A percentile compares a stretch with the other conserved stretches of the same genome.
Evolutionary conservation across 129 eudicot species (phyloP).

Genomic region (Chrysanthemum lavandulifolium): DNA sequence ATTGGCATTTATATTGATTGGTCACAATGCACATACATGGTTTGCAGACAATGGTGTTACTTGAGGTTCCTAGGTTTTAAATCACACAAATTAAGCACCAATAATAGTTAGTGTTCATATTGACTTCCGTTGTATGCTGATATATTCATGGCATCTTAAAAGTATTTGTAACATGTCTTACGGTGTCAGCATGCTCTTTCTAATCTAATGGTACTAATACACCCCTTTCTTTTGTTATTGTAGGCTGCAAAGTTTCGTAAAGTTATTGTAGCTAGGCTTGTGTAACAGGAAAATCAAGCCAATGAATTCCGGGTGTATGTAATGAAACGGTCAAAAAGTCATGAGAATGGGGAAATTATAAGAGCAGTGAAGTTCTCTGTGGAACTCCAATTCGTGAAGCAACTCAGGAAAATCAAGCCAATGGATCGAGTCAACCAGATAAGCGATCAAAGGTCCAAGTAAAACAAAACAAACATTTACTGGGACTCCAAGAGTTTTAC

Average conservation of each 20-base stretch:
- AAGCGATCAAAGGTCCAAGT: constrained; percentile 23
- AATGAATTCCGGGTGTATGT: constrained; percentile 10
- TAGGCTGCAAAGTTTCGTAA: constrained; percentile 11
- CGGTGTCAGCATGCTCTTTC: neutral
- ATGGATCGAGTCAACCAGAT: constrained; percentile 19
- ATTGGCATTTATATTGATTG: neutral
- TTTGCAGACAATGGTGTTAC: neutral
- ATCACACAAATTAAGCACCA: neutral
- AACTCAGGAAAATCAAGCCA: constrained; percentile 16
- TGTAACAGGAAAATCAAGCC: too few relatives aligned
- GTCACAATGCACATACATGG: neutral
- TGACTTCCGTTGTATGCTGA: neutral
- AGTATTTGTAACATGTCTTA: neutral
- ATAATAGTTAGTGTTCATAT: neutral
- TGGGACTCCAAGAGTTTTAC: constrained; percentile 51
- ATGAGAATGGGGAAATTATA: constrained; percentile 16
- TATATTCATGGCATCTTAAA: neutral
- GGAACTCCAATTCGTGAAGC: constrained; percentile 22
- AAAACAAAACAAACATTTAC: constrained; percentile 32
- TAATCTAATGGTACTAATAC: neutral
- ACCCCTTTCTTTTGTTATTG: neutral
- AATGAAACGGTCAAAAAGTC: constrained; percentile 28
- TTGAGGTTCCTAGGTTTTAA: neutral
- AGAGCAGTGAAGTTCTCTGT: constrained; percentile 5
- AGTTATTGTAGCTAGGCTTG: neutral